Percentiles rank a stretch among this genome's conserved stretches.
phyloP scores from a whole-genome alignment of 1,139 yeast species.

The Sugiyamaella pinicola region DNA sequence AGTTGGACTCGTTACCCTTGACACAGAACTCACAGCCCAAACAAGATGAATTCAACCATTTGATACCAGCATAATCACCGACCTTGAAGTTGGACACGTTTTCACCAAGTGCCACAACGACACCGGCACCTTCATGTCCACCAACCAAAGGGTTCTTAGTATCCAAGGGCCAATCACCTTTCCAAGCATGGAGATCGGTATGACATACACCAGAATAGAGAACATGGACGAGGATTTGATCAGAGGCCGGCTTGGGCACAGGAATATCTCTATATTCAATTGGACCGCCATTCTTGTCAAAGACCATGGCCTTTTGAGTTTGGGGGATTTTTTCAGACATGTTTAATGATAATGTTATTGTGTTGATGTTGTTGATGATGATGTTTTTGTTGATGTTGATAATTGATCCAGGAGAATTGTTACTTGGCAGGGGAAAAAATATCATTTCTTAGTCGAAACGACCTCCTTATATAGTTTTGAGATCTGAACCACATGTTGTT shows the following conservation, averaged over 20 bases:
- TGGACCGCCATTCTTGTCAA: slow-evolving; percentile 68
- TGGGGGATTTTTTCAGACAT: slow-evolving; percentile 50
- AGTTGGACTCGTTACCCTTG: slow-evolving; percentile 67
- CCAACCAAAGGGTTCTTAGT: slow-evolving; percentile 72
- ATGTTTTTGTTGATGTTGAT: too few relatives aligned
- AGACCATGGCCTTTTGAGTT: slow-evolving; percentile 72
- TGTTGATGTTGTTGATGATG: not conserved
- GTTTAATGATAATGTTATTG: slow-evolving; percentile 16
- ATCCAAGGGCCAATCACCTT: slow-evolving; percentile 70
- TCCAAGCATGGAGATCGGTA: slow-evolving; percentile 72
- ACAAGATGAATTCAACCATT: slow-evolving; percentile 73
- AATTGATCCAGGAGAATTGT: too few relatives aligned
- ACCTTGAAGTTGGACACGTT: slow-evolving; percentile 69
- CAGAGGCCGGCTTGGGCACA: slow-evolving; percentile 61
- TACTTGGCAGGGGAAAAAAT: too few relatives aligned
- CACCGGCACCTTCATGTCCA: slow-evolving; percentile 89
- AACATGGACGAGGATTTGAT: slow-evolving; percentile 62
- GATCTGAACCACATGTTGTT: not conserved
- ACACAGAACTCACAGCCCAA: slow-evolving; percentile 73
- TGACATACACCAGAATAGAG: slow-evolving; percentile 70
- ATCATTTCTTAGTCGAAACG: not conserved
- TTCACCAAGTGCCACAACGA: slow-evolving; percentile 71
- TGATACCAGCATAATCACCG: slow-evolving; percentile 79
- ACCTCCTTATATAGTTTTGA: not conserved
- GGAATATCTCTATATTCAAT: slow-evolving; percentile 63